Conservation (phyloP, 805 yeast genomes). For the Ogataea paraovalis region DNA sequence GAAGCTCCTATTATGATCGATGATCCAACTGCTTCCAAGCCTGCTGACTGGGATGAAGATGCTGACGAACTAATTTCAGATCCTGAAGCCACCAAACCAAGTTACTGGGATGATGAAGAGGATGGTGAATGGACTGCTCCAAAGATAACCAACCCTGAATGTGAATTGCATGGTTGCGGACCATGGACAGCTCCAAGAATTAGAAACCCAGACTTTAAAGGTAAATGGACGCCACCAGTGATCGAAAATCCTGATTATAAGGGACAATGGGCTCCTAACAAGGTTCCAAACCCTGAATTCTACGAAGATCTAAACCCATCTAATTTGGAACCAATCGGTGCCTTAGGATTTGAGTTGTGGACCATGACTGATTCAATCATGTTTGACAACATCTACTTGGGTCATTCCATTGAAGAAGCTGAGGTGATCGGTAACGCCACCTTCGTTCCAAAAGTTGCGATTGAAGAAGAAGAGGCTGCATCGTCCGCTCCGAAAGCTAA, state of each 20-base stretch:
- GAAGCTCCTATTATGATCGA: conserved; percentile 57
- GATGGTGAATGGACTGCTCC: conserved; percentile 86
- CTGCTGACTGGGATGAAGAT: conserved; percentile 77
- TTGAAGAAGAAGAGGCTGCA: conserved; percentile 45
- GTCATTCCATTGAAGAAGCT: conserved; percentile 81
- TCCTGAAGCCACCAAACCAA: conserved; percentile 65
- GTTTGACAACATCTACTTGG: conserved; percentile 82
- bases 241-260: conserved; percentile 70
- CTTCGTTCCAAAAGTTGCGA: conserved; percentile 48
- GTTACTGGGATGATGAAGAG: conserved; percentile 84
- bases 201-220: conserved; percentile 66
- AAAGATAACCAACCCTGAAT: conserved; percentile 65
- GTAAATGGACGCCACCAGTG: conserved; percentile 71
- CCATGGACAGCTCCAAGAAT: conserved; percentile 68
- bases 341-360: conserved; percentile 87
- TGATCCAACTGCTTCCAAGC: conserved; percentile 66
- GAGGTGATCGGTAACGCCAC: conserved; percentile 79
- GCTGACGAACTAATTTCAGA: conserved; percentile 57
- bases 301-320: conserved; percentile 56
- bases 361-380: conserved; percentile 70
- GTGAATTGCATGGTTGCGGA: conserved; percentile 74
- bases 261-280: conserved; percentile 74
- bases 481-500: conserved; percentile 38
- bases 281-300: conserved; percentile 66
- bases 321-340: conserved; percentile 66